Percentiles rank a stretch among this genome's conserved stretches.
These are phyloP conservation scores for Diaporthe helianthi DNA, from an alignment of 2,329 filamentous ascomycete species.

Conservation along the genomic window DNA sequence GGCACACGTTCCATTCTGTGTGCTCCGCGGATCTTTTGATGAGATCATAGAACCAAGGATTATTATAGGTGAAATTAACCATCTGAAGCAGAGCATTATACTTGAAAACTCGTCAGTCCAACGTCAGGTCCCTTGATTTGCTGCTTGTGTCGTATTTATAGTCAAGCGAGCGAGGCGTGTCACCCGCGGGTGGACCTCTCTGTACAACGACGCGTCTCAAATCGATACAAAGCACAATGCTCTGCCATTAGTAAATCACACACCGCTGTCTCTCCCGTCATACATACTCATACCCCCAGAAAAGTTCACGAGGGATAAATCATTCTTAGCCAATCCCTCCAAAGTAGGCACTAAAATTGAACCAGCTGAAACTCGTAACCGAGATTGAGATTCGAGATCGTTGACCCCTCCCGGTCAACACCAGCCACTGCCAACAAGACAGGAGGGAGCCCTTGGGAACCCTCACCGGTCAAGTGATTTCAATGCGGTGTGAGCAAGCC, in stretches of 20 bases:
- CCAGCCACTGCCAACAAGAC: not conserved
- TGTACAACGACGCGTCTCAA: not conserved
- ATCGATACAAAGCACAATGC: not conserved
- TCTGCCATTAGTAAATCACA: no score
- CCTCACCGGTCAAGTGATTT: not conserved
- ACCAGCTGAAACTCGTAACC: not conserved
- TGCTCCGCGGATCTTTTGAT: not conserved
- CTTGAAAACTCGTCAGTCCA: no score
- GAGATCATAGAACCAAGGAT: no score
- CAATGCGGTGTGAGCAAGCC: not conserved
- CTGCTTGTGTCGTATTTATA: not conserved
- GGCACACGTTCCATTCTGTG: not conserved
- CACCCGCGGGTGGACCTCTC: no score
- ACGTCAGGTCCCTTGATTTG: not conserved
- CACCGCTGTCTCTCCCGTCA: no score
- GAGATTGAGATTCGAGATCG: not conserved
- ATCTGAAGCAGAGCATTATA: no score
- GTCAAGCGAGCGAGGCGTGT: not conserved
- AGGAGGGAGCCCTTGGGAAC: no score
- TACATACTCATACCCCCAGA: no score
- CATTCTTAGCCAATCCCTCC: no score
- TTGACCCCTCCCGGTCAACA: not conserved
- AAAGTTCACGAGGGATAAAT: no score
- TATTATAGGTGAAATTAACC: no score
- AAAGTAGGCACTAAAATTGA: not conserved